Evolutionary conservation across 2,329 filamentous ascomycete species (phyloP).

Genomic region (Fusarium lyarnte): DNA sequence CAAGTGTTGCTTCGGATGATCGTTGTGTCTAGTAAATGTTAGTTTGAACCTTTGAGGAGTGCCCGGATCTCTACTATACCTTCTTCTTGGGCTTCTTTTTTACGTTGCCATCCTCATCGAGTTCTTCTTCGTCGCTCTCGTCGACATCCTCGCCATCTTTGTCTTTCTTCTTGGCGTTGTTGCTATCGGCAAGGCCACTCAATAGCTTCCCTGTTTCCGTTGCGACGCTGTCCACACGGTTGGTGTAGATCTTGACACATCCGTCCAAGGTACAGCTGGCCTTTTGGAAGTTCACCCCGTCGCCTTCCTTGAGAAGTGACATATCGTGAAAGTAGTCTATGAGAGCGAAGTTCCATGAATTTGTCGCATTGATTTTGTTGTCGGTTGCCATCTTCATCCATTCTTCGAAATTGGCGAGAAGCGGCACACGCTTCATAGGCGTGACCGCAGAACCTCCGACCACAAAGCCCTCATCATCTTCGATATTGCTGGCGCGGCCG

Average conservation of each 20-base stretch:
- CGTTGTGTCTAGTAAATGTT: constrained; percentile 64
- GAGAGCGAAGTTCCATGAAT: constrained; percentile 99
- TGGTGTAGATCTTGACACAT: constrained; percentile 99
- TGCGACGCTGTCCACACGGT: constrained; percentile 95
- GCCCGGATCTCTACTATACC: constrained; percentile 56
- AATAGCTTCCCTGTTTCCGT: constrained; percentile 96
- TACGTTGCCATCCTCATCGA: constrained; percentile 69
- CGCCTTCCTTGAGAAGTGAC: constrained; percentile 94
- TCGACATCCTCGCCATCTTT: constrained; percentile 73
- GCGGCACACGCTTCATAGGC: constrained; percentile 94
- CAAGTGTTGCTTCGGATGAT: constrained; percentile 92
- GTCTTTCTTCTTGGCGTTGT: constrained; percentile 78
- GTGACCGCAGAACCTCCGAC: constrained; percentile 83
- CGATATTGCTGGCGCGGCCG: constrained; percentile 49
- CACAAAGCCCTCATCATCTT: constrained; percentile 68
- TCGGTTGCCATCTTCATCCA: constrained; percentile 99
- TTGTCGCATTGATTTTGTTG: constrained; percentile 98
- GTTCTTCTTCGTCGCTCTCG: constrained; percentile 72
- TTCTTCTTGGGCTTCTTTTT: constrained; percentile 78
- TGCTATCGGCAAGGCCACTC: constrained; percentile 90
- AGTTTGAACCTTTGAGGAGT: not conserved
- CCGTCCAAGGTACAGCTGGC: constrained; percentile 97
- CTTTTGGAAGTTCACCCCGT: constrained; percentile 98
- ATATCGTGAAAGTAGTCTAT: constrained; percentile 99
- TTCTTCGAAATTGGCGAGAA: constrained; percentile 98